Conservation (phyloP, 1,284 basidiomycete species). For the Ceratobasidium sp. region DNA sequence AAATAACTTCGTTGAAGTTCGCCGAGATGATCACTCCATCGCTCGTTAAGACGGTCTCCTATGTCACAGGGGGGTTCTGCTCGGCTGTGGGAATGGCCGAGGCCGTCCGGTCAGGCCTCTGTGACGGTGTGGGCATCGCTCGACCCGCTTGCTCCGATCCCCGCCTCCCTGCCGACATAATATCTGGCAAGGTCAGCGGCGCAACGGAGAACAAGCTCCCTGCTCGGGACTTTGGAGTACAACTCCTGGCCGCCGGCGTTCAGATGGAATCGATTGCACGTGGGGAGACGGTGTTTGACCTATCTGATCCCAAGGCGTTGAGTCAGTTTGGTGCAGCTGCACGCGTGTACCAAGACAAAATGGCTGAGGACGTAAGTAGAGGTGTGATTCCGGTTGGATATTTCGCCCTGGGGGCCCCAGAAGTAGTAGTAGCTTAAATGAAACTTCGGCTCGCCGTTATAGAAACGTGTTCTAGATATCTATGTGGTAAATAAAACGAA, state of each 20-base stretch:
- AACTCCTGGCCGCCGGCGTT: neutral
- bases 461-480: neutral
- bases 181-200: conserved; percentile 56
- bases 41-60: conserved; percentile 58
- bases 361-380: neutral
- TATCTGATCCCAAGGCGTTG: conserved; percentile 16
- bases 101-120: conserved; percentile 55
- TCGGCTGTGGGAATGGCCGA: conserved; percentile 60
- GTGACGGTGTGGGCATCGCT: conserved; percentile 62
- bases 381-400: conserved; percentile 1
- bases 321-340: conserved; percentile 7
- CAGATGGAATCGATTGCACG: conserved; percentile 21
- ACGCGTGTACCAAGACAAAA: neutral
- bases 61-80: conserved; percentile 66
- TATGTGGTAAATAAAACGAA: neutral
- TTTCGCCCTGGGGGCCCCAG: neutral
- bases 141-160: conserved; percentile 64
- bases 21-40: conserved; percentile 60
- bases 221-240: neutral
- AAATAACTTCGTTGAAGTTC: conserved; percentile 56
- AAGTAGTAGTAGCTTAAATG: no score
- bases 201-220: conserved; percentile 49
- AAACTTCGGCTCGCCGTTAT: neutral
- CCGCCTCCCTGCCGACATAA: conserved; percentile 59
- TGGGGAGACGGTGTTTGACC: conserved; percentile 18